Conservation (phyloP, 768 basidiomycete genomes). For the Suillus subaureus region DNA sequence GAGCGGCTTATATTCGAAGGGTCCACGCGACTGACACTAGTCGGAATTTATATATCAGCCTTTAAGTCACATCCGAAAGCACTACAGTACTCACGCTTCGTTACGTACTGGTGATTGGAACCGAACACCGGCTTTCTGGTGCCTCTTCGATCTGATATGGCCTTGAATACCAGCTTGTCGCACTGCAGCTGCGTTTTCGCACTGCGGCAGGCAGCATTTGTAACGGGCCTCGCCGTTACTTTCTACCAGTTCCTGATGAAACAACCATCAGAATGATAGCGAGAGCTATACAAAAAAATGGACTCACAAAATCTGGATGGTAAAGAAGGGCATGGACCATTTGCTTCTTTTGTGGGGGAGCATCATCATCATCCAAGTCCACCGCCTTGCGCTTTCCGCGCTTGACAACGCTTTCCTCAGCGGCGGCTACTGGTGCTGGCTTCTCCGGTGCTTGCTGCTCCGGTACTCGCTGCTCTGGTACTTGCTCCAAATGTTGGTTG, state of each 20-base stretch:
- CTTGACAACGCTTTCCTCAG: not conserved
- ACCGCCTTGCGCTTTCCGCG: not conserved
- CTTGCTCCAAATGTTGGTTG: not conserved
- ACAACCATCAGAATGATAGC: not conserved
- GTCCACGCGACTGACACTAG: not conserved
- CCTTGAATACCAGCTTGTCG: too few species aligned
- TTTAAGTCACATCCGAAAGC: too few species aligned
- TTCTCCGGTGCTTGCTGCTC: not conserved
- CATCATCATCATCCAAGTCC: not conserved
- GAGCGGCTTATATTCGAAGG: not conserved
- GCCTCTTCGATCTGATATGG: not conserved
- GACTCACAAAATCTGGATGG: not conserved
- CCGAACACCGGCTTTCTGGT: too few species aligned
- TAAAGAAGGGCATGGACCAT: not conserved
- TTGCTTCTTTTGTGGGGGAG: not conserved
- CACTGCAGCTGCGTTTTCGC: not conserved
- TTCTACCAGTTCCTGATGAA: not conserved
- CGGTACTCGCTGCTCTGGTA: not conserved
- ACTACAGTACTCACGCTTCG: not conserved
- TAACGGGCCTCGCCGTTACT: not conserved
- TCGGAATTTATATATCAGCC: not conserved
- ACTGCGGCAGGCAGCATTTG: not conserved
- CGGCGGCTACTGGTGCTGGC: not conserved
- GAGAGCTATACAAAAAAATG: not conserved
- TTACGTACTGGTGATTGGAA: not conserved